These are phyloP conservation scores for Calonectria honghensis DNA, from an alignment of 2,329 filamentous ascomycete genomes.

Conservation along the genomic window DNA sequence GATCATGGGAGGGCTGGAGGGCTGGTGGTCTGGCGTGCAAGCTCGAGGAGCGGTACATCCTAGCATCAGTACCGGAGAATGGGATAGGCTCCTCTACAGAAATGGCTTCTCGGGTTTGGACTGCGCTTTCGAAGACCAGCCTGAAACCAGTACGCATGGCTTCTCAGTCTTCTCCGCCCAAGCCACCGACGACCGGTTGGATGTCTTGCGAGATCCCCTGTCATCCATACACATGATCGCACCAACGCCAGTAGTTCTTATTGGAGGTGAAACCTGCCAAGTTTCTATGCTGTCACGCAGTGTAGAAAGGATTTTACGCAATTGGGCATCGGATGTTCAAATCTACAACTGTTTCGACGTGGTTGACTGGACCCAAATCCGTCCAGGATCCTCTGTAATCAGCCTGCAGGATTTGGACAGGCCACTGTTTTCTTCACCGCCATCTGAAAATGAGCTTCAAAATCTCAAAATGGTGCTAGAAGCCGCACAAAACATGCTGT, in stretches of 20 bases:
- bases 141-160: neutral
- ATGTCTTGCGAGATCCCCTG: neutral
- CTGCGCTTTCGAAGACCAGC: neutral
- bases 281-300: neutral
- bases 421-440: neutral
- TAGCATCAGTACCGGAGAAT: neutral
- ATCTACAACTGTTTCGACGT: neutral
- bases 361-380: neutral
- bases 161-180: neutral
- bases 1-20: neutral
- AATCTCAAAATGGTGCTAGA: neutral
- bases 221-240: neutral
- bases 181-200: neutral
- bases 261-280: neutral
- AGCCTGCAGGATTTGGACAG: neutral
- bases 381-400: neutral
- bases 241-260: neutral
- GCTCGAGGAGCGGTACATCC: neutral
- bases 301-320: neutral
- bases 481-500: neutral
- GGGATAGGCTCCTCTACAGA: neutral
- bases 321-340: neutral
- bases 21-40: neutral
- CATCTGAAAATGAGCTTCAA: neutral
- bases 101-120: neutral